A percentile compares a stretch with the other conserved stretches of the same genome.
These are phyloP conservation scores for Astrothelium macrocarpum DNA, from an alignment of 495 filamentous ascomycete genomes.

Conservation along the genomic window DNA sequence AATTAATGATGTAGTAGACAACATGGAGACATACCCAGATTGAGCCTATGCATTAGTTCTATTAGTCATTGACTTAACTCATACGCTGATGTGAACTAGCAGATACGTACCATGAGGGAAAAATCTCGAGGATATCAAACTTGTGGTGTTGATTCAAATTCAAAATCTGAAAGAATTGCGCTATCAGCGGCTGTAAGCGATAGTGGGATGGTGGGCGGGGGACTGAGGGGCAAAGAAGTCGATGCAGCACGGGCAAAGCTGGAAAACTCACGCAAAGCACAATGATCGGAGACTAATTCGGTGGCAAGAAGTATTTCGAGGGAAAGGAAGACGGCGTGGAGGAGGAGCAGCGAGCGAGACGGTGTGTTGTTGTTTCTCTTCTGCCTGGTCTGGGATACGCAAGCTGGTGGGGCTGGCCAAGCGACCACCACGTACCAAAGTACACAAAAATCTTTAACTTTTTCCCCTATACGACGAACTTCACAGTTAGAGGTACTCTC, in stretches of 20 bases:
- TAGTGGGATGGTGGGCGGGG: background rate
- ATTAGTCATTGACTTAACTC: background rate
- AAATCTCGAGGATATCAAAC: background rate
- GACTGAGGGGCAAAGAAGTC: background rate
- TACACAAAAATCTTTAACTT: background rate
- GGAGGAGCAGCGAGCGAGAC: background rate
- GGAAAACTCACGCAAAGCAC: background rate
- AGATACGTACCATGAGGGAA: background rate
- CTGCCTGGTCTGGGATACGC: background rate
- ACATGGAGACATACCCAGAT: background rate
- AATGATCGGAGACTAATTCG: background rate
- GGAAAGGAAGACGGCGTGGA: background rate
- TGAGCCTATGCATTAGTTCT: background rate
- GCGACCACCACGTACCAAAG: background rate
- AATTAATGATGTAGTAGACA: background rate
- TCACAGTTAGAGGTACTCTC: too few relatives aligned
- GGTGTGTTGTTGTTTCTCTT: background rate
- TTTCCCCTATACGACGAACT: too few relatives aligned
- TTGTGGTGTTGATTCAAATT: background rate
- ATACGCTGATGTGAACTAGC: background rate
- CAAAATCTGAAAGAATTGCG: background rate
- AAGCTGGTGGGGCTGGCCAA: slow-evolving; percentile 4
- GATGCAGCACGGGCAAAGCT: background rate
- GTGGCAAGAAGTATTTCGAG: background rate
- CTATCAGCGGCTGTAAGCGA: slow-evolving; percentile 3